These are phyloP conservation scores for Dicorynia guianensis DNA, from an alignment of 306 rosid genomes.

Conservation along the genomic window DNA sequence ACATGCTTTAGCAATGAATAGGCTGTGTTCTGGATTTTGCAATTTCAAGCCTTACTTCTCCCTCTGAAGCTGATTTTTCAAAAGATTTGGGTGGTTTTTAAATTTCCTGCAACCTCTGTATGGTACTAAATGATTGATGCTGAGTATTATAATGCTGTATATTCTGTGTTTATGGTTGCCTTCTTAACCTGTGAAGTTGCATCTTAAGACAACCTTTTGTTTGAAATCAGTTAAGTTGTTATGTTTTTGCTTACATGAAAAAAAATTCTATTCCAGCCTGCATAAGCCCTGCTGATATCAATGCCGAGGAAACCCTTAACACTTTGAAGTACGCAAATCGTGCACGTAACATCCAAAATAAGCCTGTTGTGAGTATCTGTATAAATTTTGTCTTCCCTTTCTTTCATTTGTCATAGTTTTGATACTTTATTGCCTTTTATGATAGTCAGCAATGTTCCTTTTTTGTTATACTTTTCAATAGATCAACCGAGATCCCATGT, in stretches of 20 bases:
- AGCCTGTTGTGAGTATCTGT: conserved; percentile 81
- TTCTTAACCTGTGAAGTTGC: conserved; percentile 11
- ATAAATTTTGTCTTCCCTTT: conserved; percentile 22
- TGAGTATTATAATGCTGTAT: conserved; percentile 6
- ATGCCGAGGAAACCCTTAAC: conserved; percentile 97
- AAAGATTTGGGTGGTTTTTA: neutral
- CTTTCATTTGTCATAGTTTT: conserved; percentile 29
- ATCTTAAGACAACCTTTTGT: conserved; percentile 19
- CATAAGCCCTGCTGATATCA: conserved; percentile 98
- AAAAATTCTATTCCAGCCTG: conserved; percentile 66
- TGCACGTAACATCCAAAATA: conserved; percentile 93
- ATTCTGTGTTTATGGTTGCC: neutral
- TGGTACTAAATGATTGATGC: conserved; percentile 24
- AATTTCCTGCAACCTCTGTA: conserved; percentile 26
- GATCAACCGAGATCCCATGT: conserved; percentile 97
- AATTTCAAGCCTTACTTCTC: neutral
- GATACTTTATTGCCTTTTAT: conserved; percentile 29
- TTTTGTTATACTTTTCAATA: conserved; percentile 44
- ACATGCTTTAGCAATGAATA: conserved; percentile 17
- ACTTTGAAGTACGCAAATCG: conserved; percentile 96
- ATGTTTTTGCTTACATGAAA: conserved; percentile 34
- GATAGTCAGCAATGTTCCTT: conserved; percentile 31
- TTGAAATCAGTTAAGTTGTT: neutral
- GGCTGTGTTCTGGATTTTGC: conserved; percentile 2
- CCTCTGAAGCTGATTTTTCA: conserved; percentile 23